Percentiles rank a stretch among this genome's conserved stretches.
phyloP scores from a whole-genome alignment of 2,329 filamentous ascomycete genomes.

The Microascus cirrosus region DNA sequence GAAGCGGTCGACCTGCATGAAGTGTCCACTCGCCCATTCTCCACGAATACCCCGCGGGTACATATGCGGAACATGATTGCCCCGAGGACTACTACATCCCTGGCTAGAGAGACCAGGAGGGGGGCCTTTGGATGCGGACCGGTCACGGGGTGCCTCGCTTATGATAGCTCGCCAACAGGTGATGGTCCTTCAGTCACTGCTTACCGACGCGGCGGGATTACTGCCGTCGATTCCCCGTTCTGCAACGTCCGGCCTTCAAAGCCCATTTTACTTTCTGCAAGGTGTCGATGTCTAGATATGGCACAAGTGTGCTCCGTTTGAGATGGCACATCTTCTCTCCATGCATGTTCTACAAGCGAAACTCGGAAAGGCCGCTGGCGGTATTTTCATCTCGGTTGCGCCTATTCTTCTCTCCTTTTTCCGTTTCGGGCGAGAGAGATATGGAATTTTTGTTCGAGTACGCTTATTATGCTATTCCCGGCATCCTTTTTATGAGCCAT shows the following conservation, averaged over 20 bases:
- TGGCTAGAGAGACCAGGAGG: background rate
- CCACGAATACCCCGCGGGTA: constrained; percentile 1
- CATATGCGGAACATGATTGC: background rate
- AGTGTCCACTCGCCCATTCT: background rate
- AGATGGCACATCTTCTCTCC: background rate
- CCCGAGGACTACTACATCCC: background rate
- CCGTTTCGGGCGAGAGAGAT: background rate
- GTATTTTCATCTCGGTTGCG: constrained; percentile 2
- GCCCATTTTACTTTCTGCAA: background rate
- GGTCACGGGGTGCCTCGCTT: background rate
- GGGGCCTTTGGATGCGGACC: background rate
- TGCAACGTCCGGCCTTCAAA: background rate
- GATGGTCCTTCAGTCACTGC: background rate
- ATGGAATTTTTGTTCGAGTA: background rate
- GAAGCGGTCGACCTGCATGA: background rate
- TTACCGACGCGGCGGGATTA: background rate
- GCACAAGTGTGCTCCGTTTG: background rate
- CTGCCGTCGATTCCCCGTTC: background rate
- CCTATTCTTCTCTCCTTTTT: background rate
- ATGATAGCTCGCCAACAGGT: background rate
- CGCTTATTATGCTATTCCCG: constrained; percentile 1
- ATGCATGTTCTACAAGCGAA: constrained; percentile 2
- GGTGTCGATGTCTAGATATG: background rate
- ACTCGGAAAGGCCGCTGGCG: background rate
- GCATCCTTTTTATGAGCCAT: background rate